Evolutionary conservation across 352 stramenopile species (phyloP).

Genomic region (Phytophthora cryptogea): DNA sequence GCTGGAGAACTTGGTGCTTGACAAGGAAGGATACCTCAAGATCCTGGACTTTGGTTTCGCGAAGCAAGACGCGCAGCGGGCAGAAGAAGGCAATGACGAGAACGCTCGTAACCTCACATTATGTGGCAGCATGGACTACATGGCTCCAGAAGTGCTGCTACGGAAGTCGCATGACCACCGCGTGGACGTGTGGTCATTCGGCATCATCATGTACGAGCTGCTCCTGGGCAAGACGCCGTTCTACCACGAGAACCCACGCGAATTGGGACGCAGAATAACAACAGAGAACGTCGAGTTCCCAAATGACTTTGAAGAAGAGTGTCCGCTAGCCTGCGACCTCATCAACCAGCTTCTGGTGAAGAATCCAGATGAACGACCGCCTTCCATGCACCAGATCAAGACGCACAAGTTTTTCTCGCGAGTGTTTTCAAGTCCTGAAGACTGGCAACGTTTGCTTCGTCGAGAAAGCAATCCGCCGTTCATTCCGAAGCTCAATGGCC

Average conservation of each 20-base stretch:
- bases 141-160: conserved; percentile 78
- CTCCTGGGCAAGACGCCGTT: conserved; percentile 87
- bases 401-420: conserved; percentile 60
- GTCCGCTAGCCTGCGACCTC: conserved; percentile 52
- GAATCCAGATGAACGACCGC: conserved; percentile 42
- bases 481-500: conserved; percentile 58
- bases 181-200: conserved; percentile 82
- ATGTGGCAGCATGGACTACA: conserved; percentile 85
- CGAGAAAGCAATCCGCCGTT: conserved; percentile 61
- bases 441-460: conserved; percentile 50
- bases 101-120: conserved; percentile 67
- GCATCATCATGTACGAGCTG: conserved; percentile 90
- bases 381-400: conserved; percentile 59
- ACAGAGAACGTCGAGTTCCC: conserved; percentile 69
- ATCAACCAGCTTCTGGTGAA: conserved; percentile 69
- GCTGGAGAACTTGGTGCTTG: conserved; percentile 88
- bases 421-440: conserved; percentile 33
- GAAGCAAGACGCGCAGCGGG: conserved; percentile 52
- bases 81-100: conserved; percentile 14
- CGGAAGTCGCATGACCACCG: conserved; percentile 65
- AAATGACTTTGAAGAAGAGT: conserved; percentile 62
- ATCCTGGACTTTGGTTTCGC: conserved; percentile 82
- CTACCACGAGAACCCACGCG: conserved; percentile 79
- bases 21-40: conserved; percentile 89
- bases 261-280: conserved; percentile 80